A percentile compares a stretch with the other conserved stretches of the same genome.
These are phyloP conservation scores for Epichloe sylvatica DNA, from an alignment of 2,329 filamentous ascomycete genomes.

Conservation along the genomic window DNA sequence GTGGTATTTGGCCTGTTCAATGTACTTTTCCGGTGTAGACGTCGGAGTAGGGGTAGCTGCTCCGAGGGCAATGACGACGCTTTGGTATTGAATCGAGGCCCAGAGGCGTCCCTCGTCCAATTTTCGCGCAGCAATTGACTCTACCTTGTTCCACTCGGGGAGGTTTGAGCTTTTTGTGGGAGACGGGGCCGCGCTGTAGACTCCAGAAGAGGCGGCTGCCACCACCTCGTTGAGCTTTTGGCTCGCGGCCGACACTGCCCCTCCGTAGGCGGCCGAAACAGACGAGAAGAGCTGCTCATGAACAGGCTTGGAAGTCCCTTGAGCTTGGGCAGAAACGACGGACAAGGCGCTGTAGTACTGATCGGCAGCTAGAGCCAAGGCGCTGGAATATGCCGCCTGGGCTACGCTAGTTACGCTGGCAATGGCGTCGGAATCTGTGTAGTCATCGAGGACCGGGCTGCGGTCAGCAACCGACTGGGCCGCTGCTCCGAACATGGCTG, in stretches of 20 bases:
- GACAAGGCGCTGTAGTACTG: constrained; percentile 57
- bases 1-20: constrained; percentile 45
- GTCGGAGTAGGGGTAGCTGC: constrained; percentile 38
- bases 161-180: constrained; percentile 26
- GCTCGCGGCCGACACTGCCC: constrained; percentile 48
- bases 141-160: constrained; percentile 34
- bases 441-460: constrained; percentile 32
- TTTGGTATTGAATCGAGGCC: constrained; percentile 58
- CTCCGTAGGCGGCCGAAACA: constrained; percentile 53
- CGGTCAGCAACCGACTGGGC: constrained; percentile 36
- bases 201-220: constrained; percentile 34
- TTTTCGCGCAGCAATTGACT: constrained; percentile 55
- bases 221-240: constrained; percentile 41
- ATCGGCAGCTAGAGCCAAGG: constrained; percentile 50
- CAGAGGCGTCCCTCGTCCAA: constrained; percentile 55
- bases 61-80: constrained; percentile 51
- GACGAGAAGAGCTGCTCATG: constrained; percentile 57
- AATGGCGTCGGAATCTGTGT: constrained; percentile 22
- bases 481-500: constrained; percentile 35
- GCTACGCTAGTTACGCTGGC: constrained; percentile 30
- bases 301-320: constrained; percentile 53
- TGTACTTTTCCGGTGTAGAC: constrained; percentile 41
- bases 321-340: constrained; percentile 51
- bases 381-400: constrained; percentile 48
- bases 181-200: constrained; percentile 36